Evolutionary conservation across 176 grass and related monocot genomes (phyloP), one percentile per base, ranked within the genome.

Genomic region (Oryza glaberrima): DNA sequence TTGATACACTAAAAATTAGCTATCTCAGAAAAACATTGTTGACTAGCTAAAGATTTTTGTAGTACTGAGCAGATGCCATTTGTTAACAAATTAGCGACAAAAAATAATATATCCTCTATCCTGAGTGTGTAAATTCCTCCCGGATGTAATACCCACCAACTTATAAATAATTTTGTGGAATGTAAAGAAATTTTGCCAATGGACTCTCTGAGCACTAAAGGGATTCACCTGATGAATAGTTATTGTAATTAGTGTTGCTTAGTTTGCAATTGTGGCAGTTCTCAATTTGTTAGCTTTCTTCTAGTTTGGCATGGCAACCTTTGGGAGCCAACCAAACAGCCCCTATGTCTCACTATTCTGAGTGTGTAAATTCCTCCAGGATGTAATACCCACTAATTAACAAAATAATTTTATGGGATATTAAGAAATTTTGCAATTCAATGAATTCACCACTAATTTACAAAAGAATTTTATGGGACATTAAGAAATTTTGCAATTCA

Each of bases 81-180:
- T 60, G 28, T 58, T 26, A 32, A 58, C 4, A 11, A 15, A 61
- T 38, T 5, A 22, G 2, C 7, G 36, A 56, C 54, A 54, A 32
- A 58, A 11, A 44, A 47, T 25, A 44, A 65, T 65, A 5, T 65
- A 16, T 45, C 16, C 3, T 78, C 14, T 23, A 41, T 78, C 44
- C 20, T 5, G 26, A 43, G 4, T 26, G n/a, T 44, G 11, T 67
- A 66, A 72, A 49, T 65, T 40, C 23, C 54, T 63, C 49, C 6
- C 4, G 20, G 9, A 64, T 77, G 5, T 19, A 22, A 76, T 54
- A 7, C 8, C 30, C 3, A 12, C 26, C 54, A 52, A 32, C 47
- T 51, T 30, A 9, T 74, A 51, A 74, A 72, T 44, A 22, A 22
- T 44, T 48, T 74, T 74, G 28, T 74, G 72, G 72, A 76, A 76